These are phyloP conservation scores for Venustampulla echinocandica DNA, from an alignment of 495 filamentous ascomycete genomes.

Conservation along the genomic window DNA sequence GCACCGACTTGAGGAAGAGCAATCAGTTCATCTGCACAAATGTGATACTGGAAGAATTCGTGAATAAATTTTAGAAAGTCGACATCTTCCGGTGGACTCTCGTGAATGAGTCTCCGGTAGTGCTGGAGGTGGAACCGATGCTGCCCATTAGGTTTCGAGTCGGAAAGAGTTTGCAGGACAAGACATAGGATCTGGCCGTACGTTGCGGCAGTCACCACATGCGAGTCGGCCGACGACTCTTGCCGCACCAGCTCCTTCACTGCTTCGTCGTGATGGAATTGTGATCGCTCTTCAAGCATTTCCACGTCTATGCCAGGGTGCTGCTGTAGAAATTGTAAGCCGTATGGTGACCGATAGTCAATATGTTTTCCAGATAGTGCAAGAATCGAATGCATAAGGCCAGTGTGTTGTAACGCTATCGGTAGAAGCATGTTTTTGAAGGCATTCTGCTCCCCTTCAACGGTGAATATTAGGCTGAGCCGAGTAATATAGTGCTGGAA, in stretches of 20 bases:
- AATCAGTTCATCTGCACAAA: slow-evolving; percentile 73
- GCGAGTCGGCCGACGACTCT: slow-evolving; percentile 30
- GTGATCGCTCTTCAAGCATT: slow-evolving; percentile 36
- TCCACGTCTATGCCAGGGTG: slow-evolving; percentile 33
- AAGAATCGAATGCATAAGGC: slow-evolving; percentile 88
- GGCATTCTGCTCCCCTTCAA: slow-evolving; percentile 75
- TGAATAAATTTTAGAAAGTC: slow-evolving; percentile 73
- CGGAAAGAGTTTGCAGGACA: slow-evolving; percentile 69
- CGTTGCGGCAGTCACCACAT: slow-evolving; percentile 55
- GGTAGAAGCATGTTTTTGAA: slow-evolving; percentile 84
- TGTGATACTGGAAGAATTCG: slow-evolving; percentile 91
- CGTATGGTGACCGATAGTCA: slow-evolving; percentile 44
- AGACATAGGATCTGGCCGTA: slow-evolving; percentile 67
- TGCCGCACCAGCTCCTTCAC: slow-evolving; percentile 41
- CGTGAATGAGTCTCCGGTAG: slow-evolving; percentile 60
- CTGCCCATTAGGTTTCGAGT: slow-evolving; percentile 67
- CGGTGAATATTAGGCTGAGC: slow-evolving; percentile 70
- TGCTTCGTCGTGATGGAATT: slow-evolving; percentile 55
- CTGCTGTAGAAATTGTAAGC: slow-evolving; percentile 34
- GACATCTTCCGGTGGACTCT: slow-evolving; percentile 49
- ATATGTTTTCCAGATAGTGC: slow-evolving; percentile 80
- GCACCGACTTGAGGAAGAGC: slow-evolving; percentile 33
- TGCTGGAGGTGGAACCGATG: slow-evolving; percentile 75
- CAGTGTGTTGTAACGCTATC: slow-evolving; percentile 73
- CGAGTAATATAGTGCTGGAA: slow-evolving; percentile 80